phyloP scores from a whole-genome alignment of 768 basidiomycete species.

The Tylopilus plumbeoviolaceoides region DNA sequence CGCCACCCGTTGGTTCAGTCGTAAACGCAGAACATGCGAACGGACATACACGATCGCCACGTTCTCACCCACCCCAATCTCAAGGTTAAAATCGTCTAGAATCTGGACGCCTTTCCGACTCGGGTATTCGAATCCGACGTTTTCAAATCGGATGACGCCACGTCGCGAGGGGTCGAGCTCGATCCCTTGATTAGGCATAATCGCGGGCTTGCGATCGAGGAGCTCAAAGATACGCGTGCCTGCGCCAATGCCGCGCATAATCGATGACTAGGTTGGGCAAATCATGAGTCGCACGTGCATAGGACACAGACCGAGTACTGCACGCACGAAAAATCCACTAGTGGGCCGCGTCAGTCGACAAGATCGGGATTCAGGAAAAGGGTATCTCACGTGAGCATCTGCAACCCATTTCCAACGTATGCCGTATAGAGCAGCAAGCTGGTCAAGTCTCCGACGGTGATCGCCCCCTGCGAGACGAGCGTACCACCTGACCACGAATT shows the following conservation, averaged over 20 bases:
- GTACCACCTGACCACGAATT: conserved; percentile 62
- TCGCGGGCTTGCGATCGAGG: conserved; percentile 73
- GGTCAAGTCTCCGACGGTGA: conserved; percentile 89
- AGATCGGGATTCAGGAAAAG: not conserved
- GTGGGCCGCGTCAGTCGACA: conserved; percentile 1
- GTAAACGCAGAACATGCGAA: not conserved
- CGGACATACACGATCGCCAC: conserved; percentile 85
- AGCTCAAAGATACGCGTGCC: conserved; percentile 93
- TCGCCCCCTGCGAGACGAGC: conserved; percentile 81
- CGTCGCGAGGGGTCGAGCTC: conserved; percentile 51
- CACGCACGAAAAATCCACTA: conserved; percentile 39
- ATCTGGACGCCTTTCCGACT: conserved; percentile 78
- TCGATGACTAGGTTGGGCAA: conserved; percentile 59
- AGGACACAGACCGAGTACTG: not conserved
- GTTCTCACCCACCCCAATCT: conserved; percentile 79
- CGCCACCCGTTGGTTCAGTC: not conserved
- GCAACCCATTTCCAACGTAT: conserved; percentile 78
- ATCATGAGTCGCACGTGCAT: not conserved
- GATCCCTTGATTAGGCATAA: conserved; percentile 61
- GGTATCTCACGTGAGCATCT: conserved; percentile 66
- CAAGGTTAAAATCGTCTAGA: conserved; percentile 76
- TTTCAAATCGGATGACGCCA: conserved; percentile 76
- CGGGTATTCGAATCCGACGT: conserved; percentile 86
- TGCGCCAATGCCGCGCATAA: conserved; percentile 97
- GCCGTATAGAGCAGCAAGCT: conserved; percentile 88